Conservation (phyloP, 352 stramenopile genomes). For the Phytophthora pinifolia region DNA sequence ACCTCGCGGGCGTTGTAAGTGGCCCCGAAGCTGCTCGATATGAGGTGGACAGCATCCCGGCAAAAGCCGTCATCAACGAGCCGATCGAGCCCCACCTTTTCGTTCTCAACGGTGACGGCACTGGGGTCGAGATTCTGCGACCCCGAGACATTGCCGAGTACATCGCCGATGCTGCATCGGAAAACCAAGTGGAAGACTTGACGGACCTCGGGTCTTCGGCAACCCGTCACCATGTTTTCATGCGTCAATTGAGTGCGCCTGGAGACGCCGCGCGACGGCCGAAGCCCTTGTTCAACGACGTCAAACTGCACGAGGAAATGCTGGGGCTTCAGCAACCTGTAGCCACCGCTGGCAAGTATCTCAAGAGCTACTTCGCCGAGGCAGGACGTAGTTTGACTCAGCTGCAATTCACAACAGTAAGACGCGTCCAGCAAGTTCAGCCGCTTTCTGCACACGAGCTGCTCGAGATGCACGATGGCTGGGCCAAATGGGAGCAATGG, state of each 20-base stretch:
- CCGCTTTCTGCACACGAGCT: slow-evolving; percentile 40
- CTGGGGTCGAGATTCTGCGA: slow-evolving; percentile 55
- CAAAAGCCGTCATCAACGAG: slow-evolving; percentile 69
- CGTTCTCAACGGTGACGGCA: slow-evolving; percentile 74
- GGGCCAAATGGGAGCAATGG: slow-evolving; percentile 53
- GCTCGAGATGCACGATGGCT: slow-evolving; percentile 36
- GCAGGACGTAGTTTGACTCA: slow-evolving; percentile 3
- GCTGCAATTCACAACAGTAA: slow-evolving; percentile 47
- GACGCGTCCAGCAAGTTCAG: slow-evolving; percentile 45
- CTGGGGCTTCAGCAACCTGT: slow-evolving; percentile 37
- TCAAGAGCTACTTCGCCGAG: slow-evolving; percentile 38
- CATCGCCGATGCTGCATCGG: slow-evolving; percentile 6
- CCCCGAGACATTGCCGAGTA: slow-evolving; percentile 47
- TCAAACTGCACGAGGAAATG: slow-evolving; percentile 38
- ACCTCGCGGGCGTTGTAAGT: slow-evolving; percentile 67
- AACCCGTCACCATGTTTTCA: slow-evolving; percentile 16
- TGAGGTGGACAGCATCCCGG: slow-evolving; percentile 48
- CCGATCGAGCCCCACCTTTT: slow-evolving; percentile 75
- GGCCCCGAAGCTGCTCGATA: slow-evolving; percentile 50
- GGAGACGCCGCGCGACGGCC: slow-evolving; percentile 1
- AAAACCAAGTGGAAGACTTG: slow-evolving; percentile 13
- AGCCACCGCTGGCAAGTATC: slow-evolving; percentile 44
- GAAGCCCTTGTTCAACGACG: slow-evolving; percentile 40
- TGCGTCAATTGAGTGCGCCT: slow-evolving; percentile 24
- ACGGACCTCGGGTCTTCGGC: no score